These are phyloP conservation scores for Penicillium sp. DNA, from an alignment of 2,329 filamentous ascomycete genomes.

Conservation along the genomic window DNA sequence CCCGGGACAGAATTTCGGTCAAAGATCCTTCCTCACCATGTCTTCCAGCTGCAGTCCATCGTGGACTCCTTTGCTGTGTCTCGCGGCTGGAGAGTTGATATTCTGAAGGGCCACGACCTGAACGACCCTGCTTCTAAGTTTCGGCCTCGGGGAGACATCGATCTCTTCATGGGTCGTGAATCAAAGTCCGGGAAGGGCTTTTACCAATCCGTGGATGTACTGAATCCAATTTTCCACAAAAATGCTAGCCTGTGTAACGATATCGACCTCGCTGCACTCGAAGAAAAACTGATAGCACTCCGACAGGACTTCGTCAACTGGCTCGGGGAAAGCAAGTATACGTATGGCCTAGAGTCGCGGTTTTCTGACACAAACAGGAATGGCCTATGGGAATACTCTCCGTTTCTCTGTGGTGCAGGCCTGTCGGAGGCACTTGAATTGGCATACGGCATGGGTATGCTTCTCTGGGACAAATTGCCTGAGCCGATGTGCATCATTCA, in stretches of 20 bases:
- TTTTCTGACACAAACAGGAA: no score
- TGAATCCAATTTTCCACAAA: neutral
- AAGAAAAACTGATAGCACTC: neutral
- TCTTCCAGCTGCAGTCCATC: conserved; percentile 46
- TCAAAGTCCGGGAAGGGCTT: neutral
- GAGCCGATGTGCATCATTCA: no score
- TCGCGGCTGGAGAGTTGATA: conserved; percentile 1
- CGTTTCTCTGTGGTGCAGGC: no score
- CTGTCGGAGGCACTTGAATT: no score
- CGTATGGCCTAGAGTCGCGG: no score
- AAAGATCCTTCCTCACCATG: conserved; percentile 41
- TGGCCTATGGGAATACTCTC: no score
- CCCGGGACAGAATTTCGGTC: conserved; percentile 31
- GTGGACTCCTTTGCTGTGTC: conserved; percentile 32
- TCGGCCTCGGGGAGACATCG: neutral
- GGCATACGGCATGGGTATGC: no score
- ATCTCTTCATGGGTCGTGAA: neutral
- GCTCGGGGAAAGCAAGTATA: neutral
- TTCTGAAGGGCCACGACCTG: neutral
- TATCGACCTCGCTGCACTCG: neutral
- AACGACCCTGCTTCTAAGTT: neutral
- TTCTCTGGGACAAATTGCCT: no score
- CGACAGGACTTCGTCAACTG: neutral
- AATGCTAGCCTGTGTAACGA: no score
- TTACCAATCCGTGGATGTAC: neutral